Conservation (phyloP, 2,329 filamentous ascomycete species). For the Colletotrichum sp. region DNA sequence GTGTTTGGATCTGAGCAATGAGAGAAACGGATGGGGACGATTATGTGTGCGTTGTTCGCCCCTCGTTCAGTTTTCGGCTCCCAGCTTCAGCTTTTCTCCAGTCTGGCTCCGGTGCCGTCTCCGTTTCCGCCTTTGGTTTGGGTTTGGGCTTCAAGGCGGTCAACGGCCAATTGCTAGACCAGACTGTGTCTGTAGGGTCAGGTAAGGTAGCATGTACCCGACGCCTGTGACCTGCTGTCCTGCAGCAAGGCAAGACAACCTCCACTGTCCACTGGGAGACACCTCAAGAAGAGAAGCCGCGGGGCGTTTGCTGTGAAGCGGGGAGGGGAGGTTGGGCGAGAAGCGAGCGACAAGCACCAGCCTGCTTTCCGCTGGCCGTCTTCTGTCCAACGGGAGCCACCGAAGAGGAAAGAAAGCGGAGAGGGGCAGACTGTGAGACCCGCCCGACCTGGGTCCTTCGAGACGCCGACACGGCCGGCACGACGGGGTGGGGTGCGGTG, state of each 20-base stretch:
- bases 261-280: not conserved
- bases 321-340: constrained; percentile 15
- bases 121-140: not conserved
- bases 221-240: not conserved
- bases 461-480: constrained; percentile 13
- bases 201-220: not conserved
- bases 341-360: not conserved
- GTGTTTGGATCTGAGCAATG: not conserved
- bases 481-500: not conserved
- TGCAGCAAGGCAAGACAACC: constrained; percentile 1
- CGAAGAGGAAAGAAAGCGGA: constrained; percentile 13
- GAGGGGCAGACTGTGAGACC: constrained; percentile 1
- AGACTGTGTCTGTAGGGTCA: not conserved
- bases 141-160: constrained; percentile 18
- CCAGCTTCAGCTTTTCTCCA: not conserved
- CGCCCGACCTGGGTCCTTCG: not conserved
- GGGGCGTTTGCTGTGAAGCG: constrained; percentile 17
- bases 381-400: constrained; percentile 14
- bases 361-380: not conserved
- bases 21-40: constrained; percentile 3
- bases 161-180: not conserved
- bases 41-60: constrained; percentile 20
- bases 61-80: constrained; percentile 2
- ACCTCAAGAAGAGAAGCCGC: not conserved
- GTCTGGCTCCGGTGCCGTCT: constrained; percentile 2